Percentiles rank a stretch among this genome's conserved stretches.
Evolutionary conservation across 768 basidiomycete genomes (phyloP).

Genomic region (Astraeus odoratus): DNA sequence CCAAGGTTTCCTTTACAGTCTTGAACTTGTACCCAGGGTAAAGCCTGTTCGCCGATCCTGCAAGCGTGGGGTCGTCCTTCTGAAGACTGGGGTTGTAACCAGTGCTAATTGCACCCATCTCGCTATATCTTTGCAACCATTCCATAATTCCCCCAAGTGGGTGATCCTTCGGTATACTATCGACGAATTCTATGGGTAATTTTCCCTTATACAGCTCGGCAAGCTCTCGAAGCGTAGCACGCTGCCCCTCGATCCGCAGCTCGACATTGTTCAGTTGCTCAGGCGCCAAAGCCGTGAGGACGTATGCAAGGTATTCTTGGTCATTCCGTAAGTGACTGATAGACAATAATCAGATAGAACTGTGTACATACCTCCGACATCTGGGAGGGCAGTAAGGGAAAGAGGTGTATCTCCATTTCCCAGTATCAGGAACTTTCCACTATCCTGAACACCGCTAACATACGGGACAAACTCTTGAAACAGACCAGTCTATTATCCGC

Average conservation of each 20-base stretch:
- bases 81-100: conserved; percentile 12
- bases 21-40: conserved; percentile 17
- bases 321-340: not conserved
- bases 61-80: conserved; percentile 8
- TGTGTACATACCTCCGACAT: conserved; percentile 18
- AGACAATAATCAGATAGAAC: not conserved
- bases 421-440: conserved; percentile 15
- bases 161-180: conserved; percentile 12
- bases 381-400: conserved; percentile 16
- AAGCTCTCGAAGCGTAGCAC: conserved; percentile 11
- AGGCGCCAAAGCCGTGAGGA: conserved; percentile 15
- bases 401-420: conserved; percentile 18
- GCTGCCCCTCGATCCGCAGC: conserved; percentile 21
- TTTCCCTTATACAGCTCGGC: conserved; percentile 6
- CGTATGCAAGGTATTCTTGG: conserved; percentile 22
- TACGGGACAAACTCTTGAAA: conserved; percentile 9
- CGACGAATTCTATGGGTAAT: conserved; percentile 12
- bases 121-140: conserved; percentile 10
- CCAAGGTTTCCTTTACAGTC: conserved; percentile 11
- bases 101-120: conserved; percentile 16
- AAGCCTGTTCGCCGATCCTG: conserved; percentile 16
- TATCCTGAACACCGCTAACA: conserved; percentile 6
- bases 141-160: conserved; percentile 6
- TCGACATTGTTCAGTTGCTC: conserved; percentile 8
- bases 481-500: conserved; percentile 6